Base-by-base conservation (phyloP, 805 yeast genomes). In the Lipomyces orientalis region DNA sequence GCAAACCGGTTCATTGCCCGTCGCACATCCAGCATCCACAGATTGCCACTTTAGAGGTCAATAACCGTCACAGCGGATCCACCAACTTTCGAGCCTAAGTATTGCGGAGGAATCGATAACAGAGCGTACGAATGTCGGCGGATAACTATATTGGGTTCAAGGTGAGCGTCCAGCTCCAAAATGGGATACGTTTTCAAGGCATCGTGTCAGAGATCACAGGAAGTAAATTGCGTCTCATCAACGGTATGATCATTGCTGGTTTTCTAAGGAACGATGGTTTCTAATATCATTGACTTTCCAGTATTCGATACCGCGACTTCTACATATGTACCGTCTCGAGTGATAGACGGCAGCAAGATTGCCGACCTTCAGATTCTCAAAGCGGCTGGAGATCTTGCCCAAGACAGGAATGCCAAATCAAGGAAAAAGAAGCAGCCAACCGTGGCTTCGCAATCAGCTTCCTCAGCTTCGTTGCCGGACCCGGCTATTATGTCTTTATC, bases 181-280 rank as follows among this genome's bases (percentile, higher is more conserved):
- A 66, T 54, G 71, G 70, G 12, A 39, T 64, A 9, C 61, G 51
- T 10, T 63, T 84, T 37, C 73, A 74, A 58, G 85, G 86, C 19
- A 74, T 74, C n/a, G 80, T 82, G n/a, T 77, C 79, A n/a, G 79
- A 78, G 64, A 82, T 82, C 39, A 78, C 76, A n/a, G 76, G 79
- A 19, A 81, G 81, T 65, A 77, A 79, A 14, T 70, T 83, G 29
- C 76, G 78, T 4, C 73, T 83, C 49, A 75, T 78, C 39, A 79
- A 82, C 62, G 86, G 84, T 58, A 71, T 60, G 65, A 73, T 33
- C 10, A 43, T 43, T n/a, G 19, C 10, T 16, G 7, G 49, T 1
- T 10, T 19, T 62, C n/a, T n/a, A 25, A 25, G 9, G 31, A 12
- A 52, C 8, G n/a, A 31, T 52, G 31, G 9, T 25, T 10, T 52